These are phyloP conservation scores for Suhomyces choctaworum DNA, from an alignment of 1,139 yeast genomes.

Conservation along the genomic window DNA sequence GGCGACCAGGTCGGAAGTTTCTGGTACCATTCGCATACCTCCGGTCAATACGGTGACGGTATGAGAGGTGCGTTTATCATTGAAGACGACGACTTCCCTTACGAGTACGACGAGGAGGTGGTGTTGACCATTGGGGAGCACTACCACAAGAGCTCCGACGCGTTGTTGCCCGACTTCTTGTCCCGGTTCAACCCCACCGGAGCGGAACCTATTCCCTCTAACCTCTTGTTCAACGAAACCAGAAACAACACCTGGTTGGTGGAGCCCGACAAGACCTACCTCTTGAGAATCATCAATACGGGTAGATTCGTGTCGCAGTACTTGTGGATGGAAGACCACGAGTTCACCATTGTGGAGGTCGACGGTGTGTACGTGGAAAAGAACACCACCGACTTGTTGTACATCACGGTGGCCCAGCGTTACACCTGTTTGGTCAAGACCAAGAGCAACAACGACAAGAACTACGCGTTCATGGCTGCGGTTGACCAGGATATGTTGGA, in stretches of 20 bases:
- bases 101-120: conserved; percentile 72
- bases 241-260: conserved; percentile 69
- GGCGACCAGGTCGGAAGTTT: conserved; percentile 79
- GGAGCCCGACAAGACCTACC: conserved; percentile 76
- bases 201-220: conserved; percentile 92
- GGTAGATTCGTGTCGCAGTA: conserved; percentile 90
- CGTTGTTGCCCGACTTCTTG: conserved; percentile 56
- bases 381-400: conserved; percentile 56
- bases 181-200: conserved; percentile 87
- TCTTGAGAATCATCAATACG: conserved; percentile 71
- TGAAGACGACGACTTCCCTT: conserved; percentile 54
- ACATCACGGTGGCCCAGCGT: conserved; percentile 77
- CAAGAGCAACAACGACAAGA: conserved; percentile 56
- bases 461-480: conserved; percentile 76
- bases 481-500: conserved; percentile 84
- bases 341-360: conserved; percentile 75
- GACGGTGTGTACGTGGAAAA: conserved; percentile 80
- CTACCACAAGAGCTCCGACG: conserved; percentile 69
- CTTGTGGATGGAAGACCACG: conserved; percentile 82
- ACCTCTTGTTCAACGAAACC: conserved; percentile 75
- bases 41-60: conserved; percentile 89
- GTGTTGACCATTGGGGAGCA: conserved; percentile 74
- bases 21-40: conserved; percentile 94
- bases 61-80: conserved; percentile 80
- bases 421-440: conserved; percentile 73